These are phyloP conservation scores for Monosporascus sp. DNA, from an alignment of 2,329 filamentous ascomycete species.

Conservation along the genomic window DNA sequence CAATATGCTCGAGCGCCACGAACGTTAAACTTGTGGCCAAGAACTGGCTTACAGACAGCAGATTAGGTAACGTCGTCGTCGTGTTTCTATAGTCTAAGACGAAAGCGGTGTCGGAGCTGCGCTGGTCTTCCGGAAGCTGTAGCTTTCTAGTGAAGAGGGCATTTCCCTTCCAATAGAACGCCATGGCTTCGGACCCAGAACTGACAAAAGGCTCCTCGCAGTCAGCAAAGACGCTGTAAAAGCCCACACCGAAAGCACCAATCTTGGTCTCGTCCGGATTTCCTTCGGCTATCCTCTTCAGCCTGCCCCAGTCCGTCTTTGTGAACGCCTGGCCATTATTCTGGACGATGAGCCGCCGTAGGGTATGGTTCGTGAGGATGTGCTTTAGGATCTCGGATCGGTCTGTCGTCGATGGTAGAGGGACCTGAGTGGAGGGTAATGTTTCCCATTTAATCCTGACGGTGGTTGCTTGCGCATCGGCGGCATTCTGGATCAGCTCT, in stretches of 20 bases:
- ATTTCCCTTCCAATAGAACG: slow-evolving; percentile 99
- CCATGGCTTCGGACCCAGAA: slow-evolving; percentile 89
- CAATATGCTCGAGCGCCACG: slow-evolving; percentile 79
- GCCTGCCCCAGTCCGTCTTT: slow-evolving; percentile 82
- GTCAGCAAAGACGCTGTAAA: slow-evolving; percentile 97
- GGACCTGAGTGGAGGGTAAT: slow-evolving; percentile 71
- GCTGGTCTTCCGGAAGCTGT: slow-evolving; percentile 61
- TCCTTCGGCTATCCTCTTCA: slow-evolving; percentile 97
- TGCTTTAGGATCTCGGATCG: slow-evolving; percentile 74
- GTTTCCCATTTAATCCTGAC: slow-evolving; percentile 93
- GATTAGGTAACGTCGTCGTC: slow-evolving; percentile 77
- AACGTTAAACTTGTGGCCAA: slow-evolving; percentile 93
- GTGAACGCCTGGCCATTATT: slow-evolving; percentile 89
- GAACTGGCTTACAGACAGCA: slow-evolving; percentile 86
- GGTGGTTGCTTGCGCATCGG: slow-evolving; percentile 85
- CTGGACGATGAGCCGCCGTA: slow-evolving; percentile 81
- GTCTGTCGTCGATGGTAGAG: slow-evolving; percentile 60
- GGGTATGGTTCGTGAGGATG: slow-evolving; percentile 74
- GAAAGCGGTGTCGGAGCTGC: slow-evolving; percentile 76
- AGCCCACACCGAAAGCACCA: slow-evolving; percentile 94
- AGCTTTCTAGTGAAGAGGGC: slow-evolving; percentile 88
- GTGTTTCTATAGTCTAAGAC: slow-evolving; percentile 89
- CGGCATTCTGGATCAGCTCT: slow-evolving; percentile 97
- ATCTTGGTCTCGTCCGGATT: slow-evolving; percentile 99
- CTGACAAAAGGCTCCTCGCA: slow-evolving; percentile 97